These are phyloP conservation scores for Epichloe sylvatica DNA, from an alignment of 2,329 filamentous ascomycete species.

Conservation along the genomic window DNA sequence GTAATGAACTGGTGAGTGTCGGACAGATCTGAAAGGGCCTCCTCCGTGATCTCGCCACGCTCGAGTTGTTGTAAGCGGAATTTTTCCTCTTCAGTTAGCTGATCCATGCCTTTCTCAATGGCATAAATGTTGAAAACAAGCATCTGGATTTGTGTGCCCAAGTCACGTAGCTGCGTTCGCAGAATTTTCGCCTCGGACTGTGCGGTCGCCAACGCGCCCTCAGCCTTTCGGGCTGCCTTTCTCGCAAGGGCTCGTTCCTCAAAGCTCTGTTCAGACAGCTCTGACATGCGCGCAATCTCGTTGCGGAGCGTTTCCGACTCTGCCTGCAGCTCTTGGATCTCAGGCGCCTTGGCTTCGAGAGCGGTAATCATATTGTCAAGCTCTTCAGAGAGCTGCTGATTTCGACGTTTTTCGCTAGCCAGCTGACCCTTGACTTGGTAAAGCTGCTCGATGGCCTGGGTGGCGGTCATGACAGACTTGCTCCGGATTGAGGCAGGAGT, in stretches of 20 bases:
- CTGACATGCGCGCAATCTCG: slow-evolving; percentile 74
- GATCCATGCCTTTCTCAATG: slow-evolving; percentile 62
- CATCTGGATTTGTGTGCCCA: slow-evolving; percentile 81
- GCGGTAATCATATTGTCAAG: slow-evolving; percentile 77
- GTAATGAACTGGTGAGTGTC: slow-evolving; percentile 83
- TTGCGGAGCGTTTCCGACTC: slow-evolving; percentile 69
- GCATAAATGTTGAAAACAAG: slow-evolving; percentile 77
- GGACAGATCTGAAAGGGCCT: slow-evolving; percentile 58
- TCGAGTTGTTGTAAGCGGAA: slow-evolving; percentile 65
- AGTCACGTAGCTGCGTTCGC: slow-evolving; percentile 74
- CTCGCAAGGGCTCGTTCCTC: slow-evolving; percentile 66
- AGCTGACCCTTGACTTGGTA: slow-evolving; percentile 59
- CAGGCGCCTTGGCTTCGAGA: slow-evolving; percentile 73
- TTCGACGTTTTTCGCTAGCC: slow-evolving; percentile 58
- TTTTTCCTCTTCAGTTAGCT: slow-evolving; percentile 57
- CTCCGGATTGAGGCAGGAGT: slow-evolving; percentile 44
- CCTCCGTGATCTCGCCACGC: slow-evolving; percentile 58
- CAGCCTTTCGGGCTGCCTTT: slow-evolving; percentile 65
- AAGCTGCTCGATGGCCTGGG: slow-evolving; percentile 49
- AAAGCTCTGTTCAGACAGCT: slow-evolving; percentile 67
- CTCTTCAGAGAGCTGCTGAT: slow-evolving; percentile 58
- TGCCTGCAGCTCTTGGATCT: slow-evolving; percentile 70
- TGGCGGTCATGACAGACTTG: slow-evolving; percentile 43
- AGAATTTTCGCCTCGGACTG: slow-evolving; percentile 64
- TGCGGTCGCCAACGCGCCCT: slow-evolving; percentile 51